A percentile compares a stretch with the other conserved stretches of the same genome.
Evolutionary conservation across 768 basidiomycete species (phyloP).

Genomic region (Tulasnella sp.): DNA sequence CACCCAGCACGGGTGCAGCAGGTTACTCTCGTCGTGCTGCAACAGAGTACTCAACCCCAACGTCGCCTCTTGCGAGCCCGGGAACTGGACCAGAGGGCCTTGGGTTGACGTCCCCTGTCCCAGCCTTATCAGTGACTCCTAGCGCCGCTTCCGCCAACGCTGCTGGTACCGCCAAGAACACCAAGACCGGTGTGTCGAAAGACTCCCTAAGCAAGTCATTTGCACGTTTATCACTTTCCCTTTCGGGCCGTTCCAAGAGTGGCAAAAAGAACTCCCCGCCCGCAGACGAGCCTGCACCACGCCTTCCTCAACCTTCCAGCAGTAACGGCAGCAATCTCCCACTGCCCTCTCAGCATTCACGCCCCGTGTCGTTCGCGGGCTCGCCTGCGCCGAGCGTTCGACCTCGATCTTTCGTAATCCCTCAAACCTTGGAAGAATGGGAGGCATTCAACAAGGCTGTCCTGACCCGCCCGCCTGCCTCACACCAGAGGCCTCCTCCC

Average conservation of each 20-base stretch:
- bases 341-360: no score
- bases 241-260: conserved; percentile 4
- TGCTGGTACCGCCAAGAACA: neutral
- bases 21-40: neutral
- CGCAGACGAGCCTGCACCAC: neutral
- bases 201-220: neutral
- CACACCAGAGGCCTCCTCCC: neutral
- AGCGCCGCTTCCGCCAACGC: neutral
- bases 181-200: neutral
- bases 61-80: neutral
- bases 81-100: no score
- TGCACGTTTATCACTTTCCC: neutral
- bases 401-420: neutral
- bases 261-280: neutral
- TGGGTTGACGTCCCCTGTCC: neutral
- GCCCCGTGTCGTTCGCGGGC: neutral
- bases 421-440: conserved; percentile 22
- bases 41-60: neutral
- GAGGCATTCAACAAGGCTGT: conserved; percentile 17
- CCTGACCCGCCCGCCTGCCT: neutral
- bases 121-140: neutral
- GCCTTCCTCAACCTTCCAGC: no score
- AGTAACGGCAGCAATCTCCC: no score
- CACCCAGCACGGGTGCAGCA: conserved; percentile 3
- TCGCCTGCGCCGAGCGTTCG: neutral